Base-by-base conservation (phyloP, 805 yeast genomes). In the Yueomyces sp. region DNA sequence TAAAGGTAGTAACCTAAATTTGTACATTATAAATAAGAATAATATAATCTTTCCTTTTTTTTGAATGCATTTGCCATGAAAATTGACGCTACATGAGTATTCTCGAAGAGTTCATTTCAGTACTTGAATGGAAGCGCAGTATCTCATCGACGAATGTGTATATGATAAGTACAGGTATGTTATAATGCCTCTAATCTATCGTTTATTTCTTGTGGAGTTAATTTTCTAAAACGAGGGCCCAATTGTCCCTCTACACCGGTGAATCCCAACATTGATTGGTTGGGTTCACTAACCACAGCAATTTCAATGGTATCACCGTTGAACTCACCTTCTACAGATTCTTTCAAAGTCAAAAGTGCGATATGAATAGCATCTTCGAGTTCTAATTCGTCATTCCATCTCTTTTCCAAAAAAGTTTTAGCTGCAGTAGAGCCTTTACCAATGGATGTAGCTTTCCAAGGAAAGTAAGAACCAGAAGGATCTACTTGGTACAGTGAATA, bases 381-480 rank as follows among this genome's bases (percentile, higher is more conserved):
- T 67, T 92, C 98, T 60, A 92, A 71, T 64, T 92, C 95, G 51
- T 87, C 94, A 60, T 88, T 90, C 96, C 97, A 92, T 67, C 99
- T 80, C 68, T 92, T 92, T 64, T 92, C 99, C 59, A 92, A 68
- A 56, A 92, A 92, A 1, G 97, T 90, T 70, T 94, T 92, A 34
- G 97, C 98, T n/a, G 94, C 85, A 39, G 79, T 78, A 3, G 96
- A 80, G 28, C 96, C 94, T 60, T 87, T 88, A 50, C 99, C 99
- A 55, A 92, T 92, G 28, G 98, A 97, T 3, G 98, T 90, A 36
- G 98, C 98, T 66, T 90, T 92, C 99, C 99, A 92, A 7, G 99
- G 97, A 73, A 85, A 92, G 63, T 82, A 92, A 37, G 96, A 79
- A 7, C 99, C 99, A 3, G 95, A 83, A 4, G 99, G 99, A 67